Conservation (phyloP, 495 filamentous ascomycete species). For the Chaetomium tenue region DNA sequence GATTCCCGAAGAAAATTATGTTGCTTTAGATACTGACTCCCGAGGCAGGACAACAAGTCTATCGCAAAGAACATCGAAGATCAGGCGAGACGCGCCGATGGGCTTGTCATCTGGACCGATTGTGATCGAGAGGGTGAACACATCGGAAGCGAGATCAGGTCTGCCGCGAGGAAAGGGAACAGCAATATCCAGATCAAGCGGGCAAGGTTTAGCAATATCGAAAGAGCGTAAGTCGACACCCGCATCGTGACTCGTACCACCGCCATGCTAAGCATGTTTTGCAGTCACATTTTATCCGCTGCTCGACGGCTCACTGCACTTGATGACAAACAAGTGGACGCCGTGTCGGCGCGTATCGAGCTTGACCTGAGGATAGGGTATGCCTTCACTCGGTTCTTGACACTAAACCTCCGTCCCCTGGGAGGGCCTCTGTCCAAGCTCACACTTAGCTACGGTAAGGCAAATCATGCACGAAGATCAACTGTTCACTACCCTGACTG, state of each 20-base stretch:
- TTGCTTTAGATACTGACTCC: conserved; percentile 18
- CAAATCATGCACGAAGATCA: background rate
- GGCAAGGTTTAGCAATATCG: conserved; percentile 92
- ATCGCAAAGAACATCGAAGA: conserved; percentile 82
- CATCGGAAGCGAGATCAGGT: conserved; percentile 89
- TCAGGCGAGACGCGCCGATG: conserved; percentile 66
- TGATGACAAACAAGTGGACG: conserved; percentile 82
- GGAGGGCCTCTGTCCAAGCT: conserved; percentile 59
- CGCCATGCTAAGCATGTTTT: conserved; percentile 21
- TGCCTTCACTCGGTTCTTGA: conserved; percentile 88
- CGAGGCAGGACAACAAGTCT: conserved; percentile 65
- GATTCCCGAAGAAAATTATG: background rate
- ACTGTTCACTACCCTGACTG: conserved; percentile 15
- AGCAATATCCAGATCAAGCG: conserved; percentile 71
- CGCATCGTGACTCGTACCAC: background rate
- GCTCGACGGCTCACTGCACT: conserved; percentile 72
- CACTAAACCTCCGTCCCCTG: conserved; percentile 66
- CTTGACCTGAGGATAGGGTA: conserved; percentile 88
- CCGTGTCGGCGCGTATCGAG: conserved; percentile 86
- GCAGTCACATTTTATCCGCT: conserved; percentile 80
- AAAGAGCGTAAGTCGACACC: conserved; percentile 66
- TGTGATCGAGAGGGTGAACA: conserved; percentile 97
- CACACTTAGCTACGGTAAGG: conserved; percentile 84
- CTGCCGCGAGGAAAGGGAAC: conserved; percentile 74
- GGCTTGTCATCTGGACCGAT: conserved; percentile 96